phyloP scores from a whole-genome alignment of 192 early-diverging fungal genomes.

The Mortierella antarctica region DNA sequence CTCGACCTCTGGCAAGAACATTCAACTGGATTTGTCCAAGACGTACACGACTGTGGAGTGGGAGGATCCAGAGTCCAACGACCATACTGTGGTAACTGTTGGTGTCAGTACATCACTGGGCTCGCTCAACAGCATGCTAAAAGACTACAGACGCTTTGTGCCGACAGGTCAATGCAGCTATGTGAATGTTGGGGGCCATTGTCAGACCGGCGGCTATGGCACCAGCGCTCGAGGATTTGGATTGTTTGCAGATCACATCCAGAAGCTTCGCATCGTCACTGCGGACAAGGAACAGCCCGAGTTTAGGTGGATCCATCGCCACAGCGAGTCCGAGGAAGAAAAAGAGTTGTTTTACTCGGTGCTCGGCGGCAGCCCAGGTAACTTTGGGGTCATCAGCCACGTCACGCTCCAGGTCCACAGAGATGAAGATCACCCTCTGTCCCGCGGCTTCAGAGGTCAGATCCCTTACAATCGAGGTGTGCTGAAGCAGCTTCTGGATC shows the following conservation, averaged over 20 bases:
- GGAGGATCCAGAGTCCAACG: constrained; percentile 5
- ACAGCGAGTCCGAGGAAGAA: background rate
- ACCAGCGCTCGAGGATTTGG: constrained; percentile 31
- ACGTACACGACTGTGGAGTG: constrained; percentile 32
- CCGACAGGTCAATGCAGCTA: constrained; percentile 29
- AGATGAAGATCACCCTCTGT: constrained; percentile 31
- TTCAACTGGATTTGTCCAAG: constrained; percentile 34
- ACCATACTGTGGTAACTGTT: constrained; percentile 23
- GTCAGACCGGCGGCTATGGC: constrained; percentile 47
- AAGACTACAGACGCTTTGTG: constrained; percentile 28
- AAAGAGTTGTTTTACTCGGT: constrained; percentile 35
- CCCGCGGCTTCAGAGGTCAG: constrained; percentile 20
- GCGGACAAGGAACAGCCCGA: constrained; percentile 23
- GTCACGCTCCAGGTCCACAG: constrained; percentile 12
- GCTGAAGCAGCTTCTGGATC: constrained; percentile 36
- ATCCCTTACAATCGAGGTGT: constrained; percentile 5
- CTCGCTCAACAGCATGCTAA: constrained; percentile 27
- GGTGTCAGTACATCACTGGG: constrained; percentile 24
- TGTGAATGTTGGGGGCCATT: constrained; percentile 34
- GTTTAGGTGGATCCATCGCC: constrained; percentile 1
- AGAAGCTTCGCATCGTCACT: constrained; percentile 21
- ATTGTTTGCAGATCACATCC: constrained; percentile 39
- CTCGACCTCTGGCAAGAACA: constrained; percentile 28
- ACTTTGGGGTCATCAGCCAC: constrained; percentile 43
- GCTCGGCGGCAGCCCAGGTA: constrained; percentile 41